phyloP scores from a whole-genome alignment of 805 yeast species.

The Wickerhamomyces xylosicus region DNA sequence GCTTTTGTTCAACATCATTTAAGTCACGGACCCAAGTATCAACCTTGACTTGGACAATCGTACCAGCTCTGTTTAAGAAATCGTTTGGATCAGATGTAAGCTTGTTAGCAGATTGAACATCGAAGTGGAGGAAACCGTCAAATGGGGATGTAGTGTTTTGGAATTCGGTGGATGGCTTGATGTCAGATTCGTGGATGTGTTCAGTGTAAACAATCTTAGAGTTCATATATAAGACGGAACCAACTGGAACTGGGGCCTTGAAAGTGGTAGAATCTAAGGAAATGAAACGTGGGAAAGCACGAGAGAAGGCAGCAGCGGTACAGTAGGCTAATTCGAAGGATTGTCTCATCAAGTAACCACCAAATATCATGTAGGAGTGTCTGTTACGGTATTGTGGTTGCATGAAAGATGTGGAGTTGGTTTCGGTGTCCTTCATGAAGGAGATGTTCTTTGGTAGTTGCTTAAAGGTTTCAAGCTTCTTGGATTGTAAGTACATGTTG shows the following conservation, averaged over 20 bases:
- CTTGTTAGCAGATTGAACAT: slow-evolving; percentile 47
- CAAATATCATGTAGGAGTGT: slow-evolving; percentile 90
- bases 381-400: slow-evolving; percentile 95
- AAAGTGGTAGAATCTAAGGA: slow-evolving; percentile 87
- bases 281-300: slow-evolving; percentile 79
- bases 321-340: slow-evolving; percentile 91
- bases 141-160: slow-evolving; percentile 6
- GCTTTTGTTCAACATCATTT: slow-evolving; percentile 47
- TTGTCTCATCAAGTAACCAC: slow-evolving; percentile 88
- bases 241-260: slow-evolving; percentile 93
- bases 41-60: slow-evolving; percentile 82
- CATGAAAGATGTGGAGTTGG: slow-evolving; percentile 77
- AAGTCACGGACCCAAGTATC: slow-evolving; percentile 69
- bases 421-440: slow-evolving; percentile 62
- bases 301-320: slow-evolving; percentile 81
- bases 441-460: slow-evolving; percentile 39
- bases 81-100: slow-evolving; percentile 40
- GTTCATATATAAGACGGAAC: slow-evolving; percentile 74
- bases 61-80: slow-evolving; percentile 68
- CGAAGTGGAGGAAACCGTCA: slow-evolving; percentile 31
- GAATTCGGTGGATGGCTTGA: slow-evolving; percentile 6
- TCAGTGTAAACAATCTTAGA: slow-evolving; percentile 85
- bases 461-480: slow-evolving; percentile 23
- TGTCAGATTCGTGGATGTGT: slow-evolving; percentile 41
- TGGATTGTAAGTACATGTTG: slow-evolving; percentile 56